Base-by-base conservation (phyloP, 257 asterid genomes). In the Marsdenia floribunda region DNA sequence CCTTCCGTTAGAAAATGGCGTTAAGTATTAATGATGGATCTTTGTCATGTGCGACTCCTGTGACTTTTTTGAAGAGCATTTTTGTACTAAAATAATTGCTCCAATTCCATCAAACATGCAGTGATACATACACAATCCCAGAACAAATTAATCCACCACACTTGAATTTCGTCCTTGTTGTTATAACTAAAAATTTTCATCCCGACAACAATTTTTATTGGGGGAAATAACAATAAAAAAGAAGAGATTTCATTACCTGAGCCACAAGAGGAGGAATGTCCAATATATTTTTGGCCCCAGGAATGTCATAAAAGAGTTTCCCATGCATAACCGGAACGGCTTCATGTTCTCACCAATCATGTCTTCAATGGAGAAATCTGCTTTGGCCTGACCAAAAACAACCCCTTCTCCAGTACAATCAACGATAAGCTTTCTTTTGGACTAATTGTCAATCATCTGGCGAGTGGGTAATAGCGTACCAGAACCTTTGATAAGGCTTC, bases 121-220 rank as follows among this genome's bases (percentile, higher is more conserved):
- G 66, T 93, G 98, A 77, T 93, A 91, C 96, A 90, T 87, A 82
- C 97, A 87, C 72, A 93, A n/a, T 14, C 98, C 96, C 0, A 93
- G 85, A 46, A 87, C 97, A 72, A n/a, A n/a, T n/a, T n/a, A 93
- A 93, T 24, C 98, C 98, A 42, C 98, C 97, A 83, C 97, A 90
- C 73, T 88, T 87, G 93, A 93, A 93, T 80, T 87, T 87, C 2
- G 98, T 93, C 76, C n/a, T n/a, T n/a, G n/a, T n/a, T n/a, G n/a
- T n/a, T n/a, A n/a, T n/a, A n/a, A n/a, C n/a, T n/a, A n/a, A n/a
- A n/a, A n/a, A n/a, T n/a, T n/a, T n/a, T n/a, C n/a, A n/a, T n/a
- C n/a, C n/a, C n/a, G n/a, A n/a, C n/a, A n/a, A n/a, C n/a, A n/a
- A n/a, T n/a, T n/a, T n/a, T n/a, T n/a, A n/a, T n/a, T n/a, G n/a